Evolutionary conservation across 306 rosid species (phyloP), one percentile per base, ranked within the genome.

Genomic region (Sophora flavescens): DNA sequence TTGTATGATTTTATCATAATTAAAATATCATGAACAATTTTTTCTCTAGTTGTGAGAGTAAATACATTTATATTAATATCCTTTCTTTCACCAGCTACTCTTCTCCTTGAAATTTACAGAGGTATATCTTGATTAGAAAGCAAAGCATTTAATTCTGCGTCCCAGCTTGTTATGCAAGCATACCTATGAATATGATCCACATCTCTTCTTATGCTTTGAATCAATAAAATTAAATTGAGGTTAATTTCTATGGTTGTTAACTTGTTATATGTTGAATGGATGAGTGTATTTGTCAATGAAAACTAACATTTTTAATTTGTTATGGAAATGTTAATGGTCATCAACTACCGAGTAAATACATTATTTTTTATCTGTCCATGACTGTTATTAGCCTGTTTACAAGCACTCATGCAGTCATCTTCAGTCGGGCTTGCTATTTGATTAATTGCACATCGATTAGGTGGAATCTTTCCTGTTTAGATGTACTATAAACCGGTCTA

Each of bases 231-330:
- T 48, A 6, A 16, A 17, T 28, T 39, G 26, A 42, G 16, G 36
- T 17, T 17, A 36, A 12, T 12, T 54, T 17, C 16, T 18, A 22
- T 54, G 39, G 64, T 38, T 18, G 33, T 15, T 17, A 44, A 36
- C 52, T 38, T 56, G 15, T 7, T 56, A 12, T 38, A 54, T 38
- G 26, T 71, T 65, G 35, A 44, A 65, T 42, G 71, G 56, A 44
- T 42, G 3, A 14, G 41, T 41, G 10, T 41, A 17, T 65, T 2
- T 64, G 13, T 64, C 36, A 12, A 64, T 42, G 17, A 41, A 41
- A 41, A 61, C 12, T 61, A 3, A 14, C 33, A 9, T 38, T 9
- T 11, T 41, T 35, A 64, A 39, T 17, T 42, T 35, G 9, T 11
- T 41, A 10, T 45, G 72, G 72, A 22, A 44, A 65, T 1, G 53